Evolutionary conservation across 108 stramenopile genomes (phyloP).

Genomic region (Discostella stelligeroides): DNA sequence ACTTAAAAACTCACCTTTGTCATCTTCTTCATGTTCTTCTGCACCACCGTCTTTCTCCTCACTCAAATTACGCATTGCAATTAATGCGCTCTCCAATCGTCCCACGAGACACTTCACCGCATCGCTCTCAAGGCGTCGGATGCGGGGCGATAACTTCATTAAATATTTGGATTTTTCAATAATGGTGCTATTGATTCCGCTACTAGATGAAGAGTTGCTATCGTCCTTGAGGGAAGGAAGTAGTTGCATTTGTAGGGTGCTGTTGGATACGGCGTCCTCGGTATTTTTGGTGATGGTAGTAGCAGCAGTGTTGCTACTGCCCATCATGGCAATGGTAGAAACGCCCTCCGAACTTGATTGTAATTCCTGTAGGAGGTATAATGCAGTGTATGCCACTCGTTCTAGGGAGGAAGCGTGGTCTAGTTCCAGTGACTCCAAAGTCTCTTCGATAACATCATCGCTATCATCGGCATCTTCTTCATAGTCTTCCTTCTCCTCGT

Average conservation of each 20-base stretch:
- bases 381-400: conserved; percentile 75
- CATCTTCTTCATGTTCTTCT: conserved; percentile 9
- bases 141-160: conserved; percentile 82
- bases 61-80: conserved; percentile 44
- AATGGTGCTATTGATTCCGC: conserved; percentile 24
- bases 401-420: conserved; percentile 68
- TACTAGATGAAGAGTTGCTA: background rate
- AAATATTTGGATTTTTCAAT: conserved; percentile 82
- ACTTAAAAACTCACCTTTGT: no score
- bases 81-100: conserved; percentile 65
- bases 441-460: no score
- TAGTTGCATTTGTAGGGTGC: conserved; percentile 24
- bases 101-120: conserved; percentile 51
- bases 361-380: conserved; percentile 70
- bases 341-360: conserved; percentile 62
- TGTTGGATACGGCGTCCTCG: conserved; percentile 14
- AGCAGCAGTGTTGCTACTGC: conserved; percentile 14
- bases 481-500: no score
- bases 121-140: conserved; percentile 80
- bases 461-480: no score
- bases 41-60: conserved; percentile 17
- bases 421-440: no score
- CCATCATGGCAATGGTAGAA: conserved; percentile 51
- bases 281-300: conserved; percentile 2
- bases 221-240: conserved; percentile 11